Evolutionary conservation across 2,329 filamentous ascomycete species (phyloP).

Genomic region (Boeremia lycopersici): DNA sequence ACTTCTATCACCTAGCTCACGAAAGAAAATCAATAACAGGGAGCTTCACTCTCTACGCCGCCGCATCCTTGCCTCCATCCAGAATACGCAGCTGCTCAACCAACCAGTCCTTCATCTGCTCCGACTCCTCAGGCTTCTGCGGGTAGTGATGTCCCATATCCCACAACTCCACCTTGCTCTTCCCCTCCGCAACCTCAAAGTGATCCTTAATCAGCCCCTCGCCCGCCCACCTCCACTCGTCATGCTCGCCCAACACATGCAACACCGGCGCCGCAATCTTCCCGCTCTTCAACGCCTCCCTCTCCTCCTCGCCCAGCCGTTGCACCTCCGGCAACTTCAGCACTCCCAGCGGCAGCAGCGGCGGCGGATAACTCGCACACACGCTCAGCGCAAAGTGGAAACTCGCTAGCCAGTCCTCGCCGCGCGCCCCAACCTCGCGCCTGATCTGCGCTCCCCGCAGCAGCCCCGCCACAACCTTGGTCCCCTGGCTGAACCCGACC

Average conservation of each 20-base stretch:
- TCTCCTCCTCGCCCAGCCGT: conserved; percentile 9
- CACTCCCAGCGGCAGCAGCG: conserved; percentile 29
- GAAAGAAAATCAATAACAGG: neutral
- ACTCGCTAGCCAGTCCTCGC: conserved; percentile 19
- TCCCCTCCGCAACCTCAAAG: conserved; percentile 34
- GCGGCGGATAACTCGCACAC: conserved; percentile 38
- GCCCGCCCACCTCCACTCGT: conserved; percentile 45
- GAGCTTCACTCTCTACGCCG: neutral
- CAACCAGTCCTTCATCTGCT: conserved; percentile 38
- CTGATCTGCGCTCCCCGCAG: conserved; percentile 33
- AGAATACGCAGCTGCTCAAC: conserved; percentile 12
- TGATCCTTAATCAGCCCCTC: conserved; percentile 35
- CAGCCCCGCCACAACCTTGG: conserved; percentile 41
- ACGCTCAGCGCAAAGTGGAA: conserved; percentile 34
- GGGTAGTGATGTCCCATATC: conserved; percentile 49
- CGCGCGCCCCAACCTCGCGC: conserved; percentile 4
- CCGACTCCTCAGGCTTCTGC: conserved; percentile 35
- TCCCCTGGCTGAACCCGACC: conserved; percentile 44
- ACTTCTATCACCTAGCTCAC: neutral
- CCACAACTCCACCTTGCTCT: conserved; percentile 31
- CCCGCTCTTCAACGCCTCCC: conserved; percentile 11
- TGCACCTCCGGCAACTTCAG: conserved; percentile 3
- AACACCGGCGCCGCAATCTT: conserved; percentile 39
- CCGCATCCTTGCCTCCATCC: neutral
- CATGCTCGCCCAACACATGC: conserved; percentile 40